Conservation (phyloP, 164 flowering plant species). For the Pachysandra terminalis region DNA sequence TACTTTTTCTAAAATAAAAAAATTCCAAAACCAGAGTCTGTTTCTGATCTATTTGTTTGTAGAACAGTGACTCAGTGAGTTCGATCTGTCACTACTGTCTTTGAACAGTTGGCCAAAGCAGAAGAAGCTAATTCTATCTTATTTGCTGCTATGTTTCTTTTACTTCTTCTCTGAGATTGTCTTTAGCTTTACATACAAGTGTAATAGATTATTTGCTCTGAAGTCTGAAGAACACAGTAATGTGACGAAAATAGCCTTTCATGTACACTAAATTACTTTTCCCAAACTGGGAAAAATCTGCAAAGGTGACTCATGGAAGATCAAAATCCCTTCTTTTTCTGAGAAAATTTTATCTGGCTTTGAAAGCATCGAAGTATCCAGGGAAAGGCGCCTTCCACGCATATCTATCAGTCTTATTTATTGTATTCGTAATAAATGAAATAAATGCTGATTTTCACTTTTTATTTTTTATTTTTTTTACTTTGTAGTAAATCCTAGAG, state of each 20-base stretch:
- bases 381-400: not conserved
- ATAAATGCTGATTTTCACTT: not conserved
- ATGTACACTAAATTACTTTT: not conserved
- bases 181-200: not conserved
- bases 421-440: slow-evolving; percentile 4
- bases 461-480: not conserved
- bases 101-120: slow-evolving; percentile 11
- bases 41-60: not conserved
- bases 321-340: slow-evolving; percentile 5
- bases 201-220: not conserved
- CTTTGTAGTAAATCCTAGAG: not conserved
- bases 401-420: not conserved
- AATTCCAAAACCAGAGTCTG: not conserved
- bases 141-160: not conserved
- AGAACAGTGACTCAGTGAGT: not conserved
- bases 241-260: not conserved
- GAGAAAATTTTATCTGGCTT: slow-evolving; percentile 5
- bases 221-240: not conserved
- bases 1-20: slow-evolving; percentile 4
- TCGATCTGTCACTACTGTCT: slow-evolving; percentile 17
- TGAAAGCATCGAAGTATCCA: slow-evolving; percentile 10
- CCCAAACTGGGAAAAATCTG: slow-evolving; percentile 5
- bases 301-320: not conserved
- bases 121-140: slow-evolving; percentile 15
- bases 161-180: not conserved